Percentiles rank a stretch among this genome's conserved stretches.
These are phyloP conservation scores for Pharus latifolius DNA, from an alignment of 176 grass and related monocot species.

Conservation along the genomic window DNA sequence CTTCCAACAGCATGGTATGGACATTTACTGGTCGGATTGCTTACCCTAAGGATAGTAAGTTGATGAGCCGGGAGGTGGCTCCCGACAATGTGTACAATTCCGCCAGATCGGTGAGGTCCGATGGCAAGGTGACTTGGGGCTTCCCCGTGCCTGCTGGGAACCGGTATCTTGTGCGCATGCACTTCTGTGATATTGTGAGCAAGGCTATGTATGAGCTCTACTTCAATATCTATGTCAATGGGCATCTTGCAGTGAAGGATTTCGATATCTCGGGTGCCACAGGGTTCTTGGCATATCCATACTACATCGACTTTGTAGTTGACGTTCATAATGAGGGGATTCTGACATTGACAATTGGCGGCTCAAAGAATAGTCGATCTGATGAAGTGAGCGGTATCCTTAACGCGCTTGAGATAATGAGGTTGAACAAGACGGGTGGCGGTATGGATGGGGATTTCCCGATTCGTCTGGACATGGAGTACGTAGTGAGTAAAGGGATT, in stretches of 20 bases:
- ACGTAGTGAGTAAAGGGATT: constrained; percentile 43
- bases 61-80: constrained; percentile 64
- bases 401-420: constrained; percentile 97
- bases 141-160: constrained; percentile 45
- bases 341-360: constrained; percentile 51
- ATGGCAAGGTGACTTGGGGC: constrained; percentile 56
- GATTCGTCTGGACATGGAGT: constrained; percentile 29
- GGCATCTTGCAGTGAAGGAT: constrained; percentile 48
- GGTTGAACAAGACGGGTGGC: constrained; percentile 60
- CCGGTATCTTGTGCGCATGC: constrained; percentile 76
- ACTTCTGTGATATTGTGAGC: constrained; percentile 91
- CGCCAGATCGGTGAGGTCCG: constrained; percentile 45
- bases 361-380: constrained; percentile 30
- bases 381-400: constrained; percentile 55
- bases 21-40: constrained; percentile 65
- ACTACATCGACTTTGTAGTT: constrained; percentile 82
- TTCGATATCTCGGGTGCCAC: constrained; percentile 61
- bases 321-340: constrained; percentile 34
- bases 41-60: constrained; percentile 42
- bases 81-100: constrained; percentile 78
- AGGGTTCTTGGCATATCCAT: constrained; percentile 53
- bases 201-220: constrained; percentile 56
- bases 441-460: constrained; percentile 55
- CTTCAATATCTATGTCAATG: constrained; percentile 79
- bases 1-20: constrained; percentile 18